Percentiles rank a stretch among this genome's conserved stretches.
Conservation (phyloP, 169 alveolate species). For the Plasmodium adleri region DNA sequence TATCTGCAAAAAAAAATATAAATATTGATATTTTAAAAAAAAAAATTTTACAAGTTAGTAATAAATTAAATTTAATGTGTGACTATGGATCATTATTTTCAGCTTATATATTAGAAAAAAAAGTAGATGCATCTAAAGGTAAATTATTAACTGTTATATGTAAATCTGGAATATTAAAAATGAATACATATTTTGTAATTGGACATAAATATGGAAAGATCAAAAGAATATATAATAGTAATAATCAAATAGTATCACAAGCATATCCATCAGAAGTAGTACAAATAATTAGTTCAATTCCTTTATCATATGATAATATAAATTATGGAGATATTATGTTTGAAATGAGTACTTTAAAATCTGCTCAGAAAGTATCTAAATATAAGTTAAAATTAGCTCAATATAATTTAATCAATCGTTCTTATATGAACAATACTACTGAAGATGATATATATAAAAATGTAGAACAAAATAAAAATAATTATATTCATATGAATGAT, state of each 20-base stretch:
- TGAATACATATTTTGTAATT: constrained; percentile 68
- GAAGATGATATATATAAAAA: too few relatives aligned
- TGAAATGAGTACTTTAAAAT: constrained; percentile 83
- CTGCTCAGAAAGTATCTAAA: constrained; percentile 80
- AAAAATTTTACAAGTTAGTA: constrained; percentile 83
- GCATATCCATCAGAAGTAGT: constrained; percentile 85
- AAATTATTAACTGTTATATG: constrained; percentile 79
- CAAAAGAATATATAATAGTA: constrained; percentile 68
- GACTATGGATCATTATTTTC: constrained; percentile 77
- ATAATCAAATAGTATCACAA: constrained; percentile 56
- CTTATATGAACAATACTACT: background rate
- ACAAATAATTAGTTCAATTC: constrained; percentile 76
- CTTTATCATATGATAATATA: constrained; percentile 24
- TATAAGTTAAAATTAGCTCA: constrained; percentile 84
- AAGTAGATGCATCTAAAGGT: constrained; percentile 79
- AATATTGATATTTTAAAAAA: constrained; percentile 86
- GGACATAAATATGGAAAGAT: constrained; percentile 69
- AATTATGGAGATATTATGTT: constrained; percentile 81
- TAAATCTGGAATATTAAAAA: constrained; percentile 78
- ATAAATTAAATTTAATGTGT: constrained; percentile 82
- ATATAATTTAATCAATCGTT: constrained; percentile 74
- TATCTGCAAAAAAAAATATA: constrained; percentile 89
- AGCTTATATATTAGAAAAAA: constrained; percentile 85
- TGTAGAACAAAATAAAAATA: too few relatives aligned
- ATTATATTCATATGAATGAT: too few relatives aligned